These are phyloP conservation scores for Physcomitrellopsis africana DNA, from an alignment of 225 moss, liverwort and hornwort genomes.

Conservation along the genomic window DNA sequence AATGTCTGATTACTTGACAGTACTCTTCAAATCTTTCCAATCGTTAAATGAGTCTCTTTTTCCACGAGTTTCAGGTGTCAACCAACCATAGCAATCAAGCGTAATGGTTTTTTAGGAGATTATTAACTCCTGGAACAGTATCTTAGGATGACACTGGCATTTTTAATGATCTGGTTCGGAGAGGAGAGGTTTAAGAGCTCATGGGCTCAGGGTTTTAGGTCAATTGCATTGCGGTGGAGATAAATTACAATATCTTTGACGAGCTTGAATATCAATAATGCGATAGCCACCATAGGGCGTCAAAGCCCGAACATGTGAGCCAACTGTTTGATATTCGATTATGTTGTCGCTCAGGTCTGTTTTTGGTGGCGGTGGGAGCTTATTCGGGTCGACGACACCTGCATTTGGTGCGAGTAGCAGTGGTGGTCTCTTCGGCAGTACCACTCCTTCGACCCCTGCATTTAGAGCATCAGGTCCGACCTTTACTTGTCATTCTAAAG, in stretches of 20 bases:
- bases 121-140: too few relatives aligned
- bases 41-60: neutral
- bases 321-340: neutral
- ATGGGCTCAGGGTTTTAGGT: conserved; percentile 14
- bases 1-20: neutral
- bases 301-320: neutral
- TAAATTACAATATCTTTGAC: neutral
- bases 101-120: neutral
- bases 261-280: neutral
- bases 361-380: neutral
- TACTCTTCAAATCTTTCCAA: neutral
- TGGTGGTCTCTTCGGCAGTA: conserved; percentile 35
- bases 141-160: too few relatives aligned
- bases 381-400: conserved; percentile 19
- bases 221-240: neutral
- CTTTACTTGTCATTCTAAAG: neutral
- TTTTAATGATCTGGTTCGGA: neutral
- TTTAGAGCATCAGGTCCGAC: conserved; percentile 44
- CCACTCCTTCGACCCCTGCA: conserved; percentile 36
- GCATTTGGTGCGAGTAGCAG: conserved; percentile 24
- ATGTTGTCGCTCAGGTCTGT: neutral
- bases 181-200: neutral
- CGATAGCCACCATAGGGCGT: neutral
- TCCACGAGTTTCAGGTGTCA: neutral
- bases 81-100: neutral